phyloP scores from a whole-genome alignment of 495 filamentous ascomycete genomes.

The Penicillium argentinense region DNA sequence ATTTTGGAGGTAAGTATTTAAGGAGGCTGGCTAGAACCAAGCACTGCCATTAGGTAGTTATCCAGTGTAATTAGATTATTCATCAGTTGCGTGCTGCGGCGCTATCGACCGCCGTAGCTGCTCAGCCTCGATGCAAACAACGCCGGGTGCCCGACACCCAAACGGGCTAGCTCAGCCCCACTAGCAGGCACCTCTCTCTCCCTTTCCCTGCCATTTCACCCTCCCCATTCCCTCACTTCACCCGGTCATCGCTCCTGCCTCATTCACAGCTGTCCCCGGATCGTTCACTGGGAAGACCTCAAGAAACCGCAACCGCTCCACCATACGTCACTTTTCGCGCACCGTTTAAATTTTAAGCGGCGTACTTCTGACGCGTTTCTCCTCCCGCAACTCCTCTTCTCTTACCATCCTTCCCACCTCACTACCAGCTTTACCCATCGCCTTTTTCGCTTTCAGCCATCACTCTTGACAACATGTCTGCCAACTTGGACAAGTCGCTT shows the following conservation, averaged over 20 bases:
- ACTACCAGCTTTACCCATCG: slow-evolving; percentile 16
- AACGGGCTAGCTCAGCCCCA: slow-evolving; percentile 6
- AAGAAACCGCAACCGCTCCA: neutral
- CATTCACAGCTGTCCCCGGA: neutral
- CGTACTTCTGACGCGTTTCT: too few relatives aligned
- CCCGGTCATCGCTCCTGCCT: slow-evolving; percentile 1
- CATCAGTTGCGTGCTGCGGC: too few relatives aligned
- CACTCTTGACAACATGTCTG: slow-evolving; percentile 61
- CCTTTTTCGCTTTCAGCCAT: slow-evolving; percentile 6
- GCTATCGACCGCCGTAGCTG: too few relatives aligned
- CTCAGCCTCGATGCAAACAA: slow-evolving; percentile 15
- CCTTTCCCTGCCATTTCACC: slow-evolving; percentile 11
- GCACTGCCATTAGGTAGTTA: too few relatives aligned
- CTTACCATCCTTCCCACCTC: slow-evolving; percentile 4
- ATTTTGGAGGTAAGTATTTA: too few relatives aligned
- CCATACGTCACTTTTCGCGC: neutral
- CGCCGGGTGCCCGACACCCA: slow-evolving; percentile 9
- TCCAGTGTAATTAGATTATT: too few relatives aligned
- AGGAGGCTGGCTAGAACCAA: too few relatives aligned
- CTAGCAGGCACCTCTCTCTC: slow-evolving; percentile 10
- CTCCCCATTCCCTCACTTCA: slow-evolving; percentile 14
- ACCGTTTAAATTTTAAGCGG: neutral
- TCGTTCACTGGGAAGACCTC: neutral
- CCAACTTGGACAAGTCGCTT: slow-evolving; percentile 91
- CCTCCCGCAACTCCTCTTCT: too few relatives aligned